phyloP scores from a whole-genome alignment of 805 yeast species.

The Schwanniomyces yamadae region DNA sequence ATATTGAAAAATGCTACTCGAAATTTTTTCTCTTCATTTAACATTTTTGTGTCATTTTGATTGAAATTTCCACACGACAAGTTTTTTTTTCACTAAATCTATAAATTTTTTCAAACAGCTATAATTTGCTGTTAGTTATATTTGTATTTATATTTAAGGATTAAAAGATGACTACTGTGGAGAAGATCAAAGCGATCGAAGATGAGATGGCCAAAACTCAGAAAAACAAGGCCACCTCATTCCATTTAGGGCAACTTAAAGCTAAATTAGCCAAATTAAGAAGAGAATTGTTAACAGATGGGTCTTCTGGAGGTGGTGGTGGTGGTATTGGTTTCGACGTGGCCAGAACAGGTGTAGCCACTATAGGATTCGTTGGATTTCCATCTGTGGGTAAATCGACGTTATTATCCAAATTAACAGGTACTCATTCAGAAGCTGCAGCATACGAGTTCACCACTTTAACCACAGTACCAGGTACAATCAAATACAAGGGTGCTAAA shows the following conservation, averaged over 20 bases:
- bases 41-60: constrained; percentile 8
- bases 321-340: constrained; percentile 96
- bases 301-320: constrained; percentile 77
- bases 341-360: constrained; percentile 97
- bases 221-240: constrained; percentile 95
- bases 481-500: constrained; percentile 94
- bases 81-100: constrained; percentile 9
- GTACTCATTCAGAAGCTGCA: constrained; percentile 97
- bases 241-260: constrained; percentile 95
- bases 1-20: constrained; percentile 4
- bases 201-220: constrained; percentile 98
- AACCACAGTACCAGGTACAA: constrained; percentile 96
- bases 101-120: constrained; percentile 1
- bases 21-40: constrained; percentile 13
- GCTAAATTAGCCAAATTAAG: constrained; percentile 95
- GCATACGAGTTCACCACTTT: constrained; percentile 97
- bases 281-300: constrained; percentile 75
- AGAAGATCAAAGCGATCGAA: constrained; percentile 81
- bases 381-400: constrained; percentile 96
- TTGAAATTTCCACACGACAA: constrained; percentile 15
- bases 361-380: constrained; percentile 97
- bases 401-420: constrained; percentile 81
- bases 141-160: too few species aligned
- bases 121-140: too few species aligned
- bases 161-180: constrained; percentile 43